phyloP scores from a whole-genome alignment of 2,329 filamentous ascomycete genomes.

The Magnaporthiopsis rhizophila region DNA sequence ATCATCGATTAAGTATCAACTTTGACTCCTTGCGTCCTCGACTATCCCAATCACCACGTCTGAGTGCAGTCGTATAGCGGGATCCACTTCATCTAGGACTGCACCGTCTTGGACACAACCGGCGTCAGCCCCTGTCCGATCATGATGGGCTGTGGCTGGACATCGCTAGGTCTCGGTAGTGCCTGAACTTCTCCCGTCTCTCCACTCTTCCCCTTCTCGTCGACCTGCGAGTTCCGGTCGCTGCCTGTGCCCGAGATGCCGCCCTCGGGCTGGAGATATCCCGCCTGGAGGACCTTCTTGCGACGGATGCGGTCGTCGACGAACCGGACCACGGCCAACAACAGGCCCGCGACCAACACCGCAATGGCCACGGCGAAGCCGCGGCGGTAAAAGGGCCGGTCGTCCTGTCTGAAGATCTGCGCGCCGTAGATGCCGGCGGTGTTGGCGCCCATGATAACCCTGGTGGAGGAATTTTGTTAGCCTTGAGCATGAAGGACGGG shows the following conservation, averaged over 20 bases:
- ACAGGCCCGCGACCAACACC: conserved; percentile 33
- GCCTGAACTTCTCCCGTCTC: background rate
- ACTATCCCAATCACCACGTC: too few species aligned
- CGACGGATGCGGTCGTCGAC: conserved; percentile 30
- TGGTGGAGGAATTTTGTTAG: conserved; percentile 12
- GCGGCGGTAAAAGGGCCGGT: conserved; percentile 41
- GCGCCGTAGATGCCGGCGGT: conserved; percentile 53
- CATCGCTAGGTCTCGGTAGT: background rate
- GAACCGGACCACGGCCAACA: conserved; percentile 32
- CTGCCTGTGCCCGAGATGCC: background rate
- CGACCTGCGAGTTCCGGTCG: conserved; percentile 9
- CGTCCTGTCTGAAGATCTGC: conserved; percentile 48
- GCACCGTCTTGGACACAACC: background rate
- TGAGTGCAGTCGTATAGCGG: too few species aligned
- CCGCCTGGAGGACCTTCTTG: conserved; percentile 8
- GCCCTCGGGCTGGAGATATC: background rate
- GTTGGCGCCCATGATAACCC: conserved; percentile 54
- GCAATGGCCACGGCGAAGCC: conserved; percentile 39
- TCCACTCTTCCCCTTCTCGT: conserved; percentile 5
- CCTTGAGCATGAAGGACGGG: too few species aligned
- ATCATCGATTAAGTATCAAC: too few species aligned
- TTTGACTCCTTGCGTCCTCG: too few species aligned
- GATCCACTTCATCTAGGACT: too few species aligned
- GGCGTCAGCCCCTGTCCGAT: background rate
- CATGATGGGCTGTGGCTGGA: background rate